Conservation (phyloP, 352 stramenopile genomes). For the Albugo laibachii region DNA sequence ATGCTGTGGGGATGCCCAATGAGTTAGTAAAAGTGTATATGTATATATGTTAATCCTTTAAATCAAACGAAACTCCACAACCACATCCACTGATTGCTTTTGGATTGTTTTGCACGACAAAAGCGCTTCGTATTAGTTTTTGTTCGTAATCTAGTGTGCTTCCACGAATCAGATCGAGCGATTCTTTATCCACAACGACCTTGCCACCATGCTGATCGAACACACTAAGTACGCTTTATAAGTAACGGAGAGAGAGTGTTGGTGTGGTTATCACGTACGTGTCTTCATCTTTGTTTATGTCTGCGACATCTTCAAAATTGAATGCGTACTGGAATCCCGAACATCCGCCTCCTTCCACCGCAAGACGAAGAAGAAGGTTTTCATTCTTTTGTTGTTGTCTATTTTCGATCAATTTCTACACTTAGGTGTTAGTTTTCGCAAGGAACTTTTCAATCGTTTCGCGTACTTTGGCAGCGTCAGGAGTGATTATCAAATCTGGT, state of each 20-base stretch:
- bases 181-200: conserved; percentile 85
- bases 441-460: not conserved
- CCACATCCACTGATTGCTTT: conserved; percentile 92
- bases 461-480: conserved; percentile 25
- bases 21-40: not conserved
- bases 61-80: conserved; percentile 93
- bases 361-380: conserved; percentile 66
- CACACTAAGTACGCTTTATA: conserved; percentile 17
- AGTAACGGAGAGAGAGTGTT: not conserved
- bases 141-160: conserved; percentile 93
- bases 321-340: conserved; percentile 89
- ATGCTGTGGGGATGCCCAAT: conserved; percentile 41
- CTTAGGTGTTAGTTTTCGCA: not conserved
- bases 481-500: conserved; percentile 54
- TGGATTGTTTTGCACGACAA: conserved; percentile 94
- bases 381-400: conserved; percentile 28
- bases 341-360: conserved; percentile 84
- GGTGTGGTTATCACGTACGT: conserved; percentile 8
- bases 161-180: conserved; percentile 84
- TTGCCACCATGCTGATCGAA: conserved; percentile 76
- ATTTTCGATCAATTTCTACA: conserved; percentile 34
- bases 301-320: conserved; percentile 51
- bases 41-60: conserved; percentile 72
- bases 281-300: conserved; percentile 24
- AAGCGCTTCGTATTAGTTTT: conserved; percentile 94